These are phyloP conservation scores for Cryptosporidium andersoni DNA, from an alignment of 169 alveolate genomes.

Conservation along the genomic window DNA sequence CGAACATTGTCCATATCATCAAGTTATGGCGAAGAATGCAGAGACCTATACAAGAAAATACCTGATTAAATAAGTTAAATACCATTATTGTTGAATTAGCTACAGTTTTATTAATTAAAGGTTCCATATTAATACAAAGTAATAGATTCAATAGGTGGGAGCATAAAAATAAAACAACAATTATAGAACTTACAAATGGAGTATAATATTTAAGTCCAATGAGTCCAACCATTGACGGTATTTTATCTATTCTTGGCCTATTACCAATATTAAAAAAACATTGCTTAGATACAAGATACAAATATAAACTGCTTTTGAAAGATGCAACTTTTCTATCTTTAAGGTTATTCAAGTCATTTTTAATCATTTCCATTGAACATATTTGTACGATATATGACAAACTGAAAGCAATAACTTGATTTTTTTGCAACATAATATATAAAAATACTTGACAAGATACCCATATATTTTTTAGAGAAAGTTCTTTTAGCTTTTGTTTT, in stretches of 20 bases:
- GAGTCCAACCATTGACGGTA: slow-evolving; percentile 58
- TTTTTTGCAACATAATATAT: slow-evolving; percentile 13
- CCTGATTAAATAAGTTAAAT: slow-evolving; percentile 4
- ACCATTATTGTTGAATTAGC: slow-evolving; percentile 13
- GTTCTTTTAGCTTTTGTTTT: background rate
- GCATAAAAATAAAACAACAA: slow-evolving; percentile 23
- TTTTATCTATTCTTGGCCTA: slow-evolving; percentile 8
- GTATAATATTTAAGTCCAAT: slow-evolving; percentile 10
- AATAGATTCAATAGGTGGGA: slow-evolving; percentile 31
- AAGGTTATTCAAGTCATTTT: background rate
- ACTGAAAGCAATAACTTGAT: background rate
- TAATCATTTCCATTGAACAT: slow-evolving; percentile 13
- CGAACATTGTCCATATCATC: slow-evolving; percentile 36
- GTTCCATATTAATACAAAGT: background rate
- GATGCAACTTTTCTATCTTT: background rate
- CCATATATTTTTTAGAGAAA: slow-evolving; percentile 21
- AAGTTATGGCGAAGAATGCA: slow-evolving; percentile 12
- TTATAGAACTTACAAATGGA: slow-evolving; percentile 3
- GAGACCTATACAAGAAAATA: slow-evolving; percentile 21
- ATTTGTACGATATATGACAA: slow-evolving; percentile 28
- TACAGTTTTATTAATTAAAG: background rate
- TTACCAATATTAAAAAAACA: slow-evolving; percentile 47
- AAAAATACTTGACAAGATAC: background rate
- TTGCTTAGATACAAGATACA: slow-evolving; percentile 18
- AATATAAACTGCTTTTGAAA: background rate